A percentile compares a stretch with the other conserved stretches of the same genome.
Evolutionary conservation across 805 yeast species (phyloP).

Genomic region (Candida sphagnicola): DNA sequence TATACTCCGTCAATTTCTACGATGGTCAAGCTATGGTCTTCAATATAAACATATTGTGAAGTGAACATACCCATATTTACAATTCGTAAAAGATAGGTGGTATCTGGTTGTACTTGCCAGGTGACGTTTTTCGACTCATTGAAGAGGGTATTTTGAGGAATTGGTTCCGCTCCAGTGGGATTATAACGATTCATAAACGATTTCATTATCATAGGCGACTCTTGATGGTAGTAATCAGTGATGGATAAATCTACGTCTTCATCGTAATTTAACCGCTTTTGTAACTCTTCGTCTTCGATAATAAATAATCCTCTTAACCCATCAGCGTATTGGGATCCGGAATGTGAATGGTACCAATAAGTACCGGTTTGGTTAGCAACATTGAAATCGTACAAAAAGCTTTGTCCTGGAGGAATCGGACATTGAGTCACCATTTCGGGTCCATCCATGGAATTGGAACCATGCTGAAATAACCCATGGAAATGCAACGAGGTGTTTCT

Average conservation of each 20-base stretch:
- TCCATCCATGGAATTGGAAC: slow-evolving; percentile 41
- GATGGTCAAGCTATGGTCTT: slow-evolving; percentile 81
- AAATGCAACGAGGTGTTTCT: slow-evolving; percentile 40
- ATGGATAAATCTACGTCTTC: slow-evolving; percentile 69
- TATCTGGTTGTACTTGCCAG: slow-evolving; percentile 79
- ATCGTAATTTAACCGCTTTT: slow-evolving; percentile 57
- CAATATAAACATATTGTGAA: slow-evolving; percentile 84
- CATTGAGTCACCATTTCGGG: slow-evolving; percentile 45
- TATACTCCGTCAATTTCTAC: slow-evolving; percentile 91
- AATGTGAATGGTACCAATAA: slow-evolving; percentile 76
- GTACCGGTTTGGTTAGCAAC: slow-evolving; percentile 34
- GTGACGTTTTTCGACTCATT: slow-evolving; percentile 78
- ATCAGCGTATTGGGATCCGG: slow-evolving; percentile 74
- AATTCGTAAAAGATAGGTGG: slow-evolving; percentile 76
- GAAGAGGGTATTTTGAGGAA: slow-evolving; percentile 76
- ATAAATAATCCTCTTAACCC: slow-evolving; percentile 70
- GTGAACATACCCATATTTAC: slow-evolving; percentile 89
- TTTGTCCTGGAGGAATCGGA: slow-evolving; percentile 38
- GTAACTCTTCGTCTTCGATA: slow-evolving; percentile 41
- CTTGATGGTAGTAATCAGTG: slow-evolving; percentile 86
- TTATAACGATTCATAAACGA: slow-evolving; percentile 67
- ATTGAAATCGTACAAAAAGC: slow-evolving; percentile 36
- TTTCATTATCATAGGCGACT: slow-evolving; percentile 47
- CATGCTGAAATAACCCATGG: slow-evolving; percentile 42
- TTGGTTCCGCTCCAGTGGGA: slow-evolving; percentile 98